Base-by-base conservation (phyloP, 2,329 filamentous ascomycete genomes). In the Drechslerella stenobrocha region DNA sequence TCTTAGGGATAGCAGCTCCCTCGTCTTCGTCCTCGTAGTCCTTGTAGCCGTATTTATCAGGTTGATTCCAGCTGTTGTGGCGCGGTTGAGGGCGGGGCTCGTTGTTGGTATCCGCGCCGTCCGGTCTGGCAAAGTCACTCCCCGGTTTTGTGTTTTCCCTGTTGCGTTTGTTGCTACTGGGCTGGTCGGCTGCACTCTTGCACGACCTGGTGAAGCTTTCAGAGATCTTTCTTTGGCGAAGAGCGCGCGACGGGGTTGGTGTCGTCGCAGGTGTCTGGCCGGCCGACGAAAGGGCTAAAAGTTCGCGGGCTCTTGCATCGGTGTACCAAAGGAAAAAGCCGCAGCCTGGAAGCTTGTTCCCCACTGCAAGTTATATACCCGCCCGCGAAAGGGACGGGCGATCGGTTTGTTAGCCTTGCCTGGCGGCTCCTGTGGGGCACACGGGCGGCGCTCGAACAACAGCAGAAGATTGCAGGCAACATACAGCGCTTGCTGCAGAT, bases 261-360 rank as follows among this genome's bases (percentile, higher is more conserved):
- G 13, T 34, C 50, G 11, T 53, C 53, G 1, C 35, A 11, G 8
- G 61, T n/a, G n/a, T 45, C 20, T 50, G 37, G 30, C 60, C 60
- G n/a, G 34, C 52, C 2, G 58, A 73, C 77, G 53, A 80, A 59
- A 18, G 82, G 74, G 78, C 78, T 9, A 73, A 73, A 50, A 76
- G 74, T 73, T 82, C 80, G 52, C 82, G 76, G 15, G 71, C 64
- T 40, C 76, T 75, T 0, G 83, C 83, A 42, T 83, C 79, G 11
- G 82, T 78, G 5, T 81, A 77, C 81, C 82, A 85, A 0, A 85
- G 74, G 70, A 84, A 85, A 75, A 85, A 83, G 0, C 76, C 77
- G 71, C 83, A 86, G 18, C 70, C 70, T 24, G 47, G 24, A 32
- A 56, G 56, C 9, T 35, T 28, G 23, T 70, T 61, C 8, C 53